Conservation (phyloP, 2,329 filamentous ascomycete genomes). For the Zymoseptoria brevis region DNA sequence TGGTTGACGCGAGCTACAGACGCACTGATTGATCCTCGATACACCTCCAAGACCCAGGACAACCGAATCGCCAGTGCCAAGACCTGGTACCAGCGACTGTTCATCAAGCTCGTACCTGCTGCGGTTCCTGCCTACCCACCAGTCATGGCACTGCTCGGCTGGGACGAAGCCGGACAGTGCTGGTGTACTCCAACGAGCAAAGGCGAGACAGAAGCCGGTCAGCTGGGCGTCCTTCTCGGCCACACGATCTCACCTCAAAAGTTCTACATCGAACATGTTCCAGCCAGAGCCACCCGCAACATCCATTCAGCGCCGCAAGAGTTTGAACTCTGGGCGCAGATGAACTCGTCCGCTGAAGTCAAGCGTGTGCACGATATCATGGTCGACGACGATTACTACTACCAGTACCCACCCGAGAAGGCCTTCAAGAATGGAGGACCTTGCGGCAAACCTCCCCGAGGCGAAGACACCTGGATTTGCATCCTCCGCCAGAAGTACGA, state of each 20-base stretch:
- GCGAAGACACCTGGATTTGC: conserved; percentile 30
- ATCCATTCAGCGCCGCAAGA: conserved; percentile 35
- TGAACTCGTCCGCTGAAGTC: conserved; percentile 15
- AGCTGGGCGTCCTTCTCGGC: conserved; percentile 50
- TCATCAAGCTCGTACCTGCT: neutral
- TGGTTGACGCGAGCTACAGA: conserved; percentile 62
- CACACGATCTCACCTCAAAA: conserved; percentile 32
- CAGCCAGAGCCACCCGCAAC: conserved; percentile 32
- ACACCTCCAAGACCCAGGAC: conserved; percentile 50
- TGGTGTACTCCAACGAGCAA: conserved; percentile 61
- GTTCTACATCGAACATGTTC: conserved; percentile 42
- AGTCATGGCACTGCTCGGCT: conserved; percentile 52
- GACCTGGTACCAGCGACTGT: neutral
- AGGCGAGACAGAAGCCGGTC: conserved; percentile 47
- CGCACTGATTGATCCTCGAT: conserved; percentile 52
- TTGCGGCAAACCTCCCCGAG: conserved; percentile 12
- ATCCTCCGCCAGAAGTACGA: conserved; percentile 36
- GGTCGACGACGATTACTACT: conserved; percentile 9
- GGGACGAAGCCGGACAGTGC: conserved; percentile 76
- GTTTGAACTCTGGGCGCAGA: conserved; percentile 40
- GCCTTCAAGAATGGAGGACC: neutral
- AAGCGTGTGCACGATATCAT: conserved; percentile 11
- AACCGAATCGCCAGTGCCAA: conserved; percentile 1
- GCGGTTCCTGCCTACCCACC: conserved; percentile 4
- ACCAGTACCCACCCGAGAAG: neutral